phyloP scores from a whole-genome alignment of 352 stramenopile species.

The Pythium aphanidermatum region DNA sequence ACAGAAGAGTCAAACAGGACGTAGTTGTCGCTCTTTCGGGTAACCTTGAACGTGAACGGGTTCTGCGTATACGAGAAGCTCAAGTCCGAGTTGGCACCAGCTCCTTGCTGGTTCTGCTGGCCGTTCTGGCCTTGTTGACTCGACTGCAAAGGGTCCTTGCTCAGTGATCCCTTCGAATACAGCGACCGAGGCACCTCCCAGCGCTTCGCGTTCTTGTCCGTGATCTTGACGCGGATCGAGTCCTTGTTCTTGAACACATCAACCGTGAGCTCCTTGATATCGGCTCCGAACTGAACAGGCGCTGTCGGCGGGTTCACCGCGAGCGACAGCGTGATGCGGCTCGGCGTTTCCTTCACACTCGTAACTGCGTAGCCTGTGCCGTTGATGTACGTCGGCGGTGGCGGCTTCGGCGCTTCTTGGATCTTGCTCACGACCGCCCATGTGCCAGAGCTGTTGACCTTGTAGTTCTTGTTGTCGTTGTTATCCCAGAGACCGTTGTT shows the following conservation, averaged over 20 bases:
- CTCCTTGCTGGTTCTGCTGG: constrained; percentile 4
- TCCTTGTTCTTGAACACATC: constrained; percentile 33
- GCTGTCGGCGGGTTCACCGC: constrained; percentile 20
- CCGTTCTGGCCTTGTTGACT: constrained; percentile 2
- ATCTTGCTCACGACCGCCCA: constrained; percentile 35
- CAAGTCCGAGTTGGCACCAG: constrained; percentile 1
- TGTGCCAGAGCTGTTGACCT: constrained; percentile 25
- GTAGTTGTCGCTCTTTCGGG: constrained; percentile 25
- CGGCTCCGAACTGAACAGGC: constrained; percentile 22
- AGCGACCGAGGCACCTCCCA: constrained; percentile 40
- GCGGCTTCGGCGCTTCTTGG: constrained; percentile 13
- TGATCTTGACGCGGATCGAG: constrained; percentile 45
- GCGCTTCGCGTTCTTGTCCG: constrained; percentile 39
- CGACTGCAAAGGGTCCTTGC: constrained; percentile 6
- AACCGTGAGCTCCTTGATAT: constrained; percentile 35
- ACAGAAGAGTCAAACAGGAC: constrained; percentile 47
- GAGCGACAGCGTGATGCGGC: constrained; percentile 29
- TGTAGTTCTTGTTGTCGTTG: constrained; percentile 39
- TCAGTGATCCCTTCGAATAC: constrained; percentile 26
- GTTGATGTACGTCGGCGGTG: constrained; percentile 23
- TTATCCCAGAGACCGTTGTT: constrained; percentile 38
- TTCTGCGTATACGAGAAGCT: constrained; percentile 30
- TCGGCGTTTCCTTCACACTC: constrained; percentile 20
- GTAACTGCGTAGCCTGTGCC: constrained; percentile 32
- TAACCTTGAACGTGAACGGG: constrained; percentile 33